phyloP scores from a whole-genome alignment of 495 filamentous ascomycete genomes.

The Trichoderma asperelloides region DNA sequence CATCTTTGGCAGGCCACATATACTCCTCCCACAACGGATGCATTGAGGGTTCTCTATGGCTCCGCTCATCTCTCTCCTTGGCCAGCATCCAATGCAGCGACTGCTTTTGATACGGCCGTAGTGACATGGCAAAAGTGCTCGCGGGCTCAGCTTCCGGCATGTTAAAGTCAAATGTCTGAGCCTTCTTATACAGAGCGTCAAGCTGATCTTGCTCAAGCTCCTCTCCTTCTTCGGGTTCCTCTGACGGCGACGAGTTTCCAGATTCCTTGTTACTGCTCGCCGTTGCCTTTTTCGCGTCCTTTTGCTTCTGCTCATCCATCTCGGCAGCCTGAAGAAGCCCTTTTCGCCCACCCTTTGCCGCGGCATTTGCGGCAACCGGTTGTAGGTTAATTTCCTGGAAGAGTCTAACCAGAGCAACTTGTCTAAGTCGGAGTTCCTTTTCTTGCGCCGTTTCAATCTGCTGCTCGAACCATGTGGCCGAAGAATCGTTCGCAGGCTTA shows the following conservation, averaged over 20 bases:
- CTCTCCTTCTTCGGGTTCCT: conserved; percentile 72
- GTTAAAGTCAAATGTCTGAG: conserved; percentile 91
- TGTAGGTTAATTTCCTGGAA: conserved; percentile 83
- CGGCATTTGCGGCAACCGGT: conserved; percentile 63
- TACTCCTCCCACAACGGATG: conserved; percentile 98
- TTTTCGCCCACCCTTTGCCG: conserved; percentile 67
- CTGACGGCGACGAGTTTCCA: conserved; percentile 36
- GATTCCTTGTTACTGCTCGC: conserved; percentile 22
- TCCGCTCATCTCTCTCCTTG: conserved; percentile 75
- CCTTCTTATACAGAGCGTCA: conserved; percentile 88
- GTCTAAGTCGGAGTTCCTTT: conserved; percentile 70
- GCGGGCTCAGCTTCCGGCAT: conserved; percentile 79
- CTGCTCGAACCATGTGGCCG: conserved; percentile 52
- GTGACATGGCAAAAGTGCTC: conserved; percentile 66
- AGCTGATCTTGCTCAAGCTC: conserved; percentile 94
- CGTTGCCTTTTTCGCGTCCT: conserved; percentile 25
- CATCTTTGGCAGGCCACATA: conserved; percentile 76
- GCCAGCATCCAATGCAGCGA: conserved; percentile 91
- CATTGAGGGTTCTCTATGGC: conserved; percentile 65
- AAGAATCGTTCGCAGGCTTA: conserved; percentile 57
- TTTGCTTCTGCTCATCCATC: conserved; percentile 68
- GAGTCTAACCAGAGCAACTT: conserved; percentile 78
- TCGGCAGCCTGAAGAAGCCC: conserved; percentile 81
- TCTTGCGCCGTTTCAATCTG: conserved; percentile 75
- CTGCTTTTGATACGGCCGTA: conserved; percentile 93